These are phyloP conservation scores for Ophiostoma fasciatum DNA, from an alignment of 2,329 filamentous ascomycete species.

Conservation along the genomic window DNA sequence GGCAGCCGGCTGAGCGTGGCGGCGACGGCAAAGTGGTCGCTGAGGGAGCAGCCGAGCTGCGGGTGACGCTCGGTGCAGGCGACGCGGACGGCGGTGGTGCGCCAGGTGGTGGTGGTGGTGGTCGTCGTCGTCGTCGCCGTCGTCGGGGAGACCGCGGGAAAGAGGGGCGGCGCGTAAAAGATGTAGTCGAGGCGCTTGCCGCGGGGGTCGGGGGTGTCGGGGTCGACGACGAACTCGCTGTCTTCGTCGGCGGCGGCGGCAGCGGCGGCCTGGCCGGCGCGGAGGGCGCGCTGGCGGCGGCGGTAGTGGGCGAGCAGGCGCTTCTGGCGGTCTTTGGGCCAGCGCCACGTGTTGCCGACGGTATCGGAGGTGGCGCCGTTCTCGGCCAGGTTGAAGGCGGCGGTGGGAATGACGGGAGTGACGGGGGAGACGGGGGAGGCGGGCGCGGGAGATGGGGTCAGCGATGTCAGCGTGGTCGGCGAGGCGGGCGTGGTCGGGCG, in stretches of 20 bases:
- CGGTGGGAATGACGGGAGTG: constrained; percentile 44
- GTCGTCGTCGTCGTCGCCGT: too few relatives aligned
- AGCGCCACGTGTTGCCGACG: constrained; percentile 84
- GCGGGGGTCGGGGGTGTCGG: constrained; percentile 49
- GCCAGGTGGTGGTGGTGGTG: constrained; percentile 44
- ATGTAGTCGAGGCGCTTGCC: constrained; percentile 94
- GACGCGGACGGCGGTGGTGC: constrained; percentile 54
- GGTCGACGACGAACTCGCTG: constrained; percentile 22
- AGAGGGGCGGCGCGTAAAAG: constrained; percentile 43
- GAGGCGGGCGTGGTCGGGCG: background rate
- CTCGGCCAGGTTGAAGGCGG: constrained; percentile 58
- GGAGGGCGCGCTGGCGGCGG: background rate
- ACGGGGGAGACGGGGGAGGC: background rate
- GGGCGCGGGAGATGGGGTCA: background rate
- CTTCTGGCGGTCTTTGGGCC: constrained; percentile 32
- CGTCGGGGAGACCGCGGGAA: too few relatives aligned
- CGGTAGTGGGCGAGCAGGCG: constrained; percentile 7
- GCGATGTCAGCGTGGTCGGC: background rate
- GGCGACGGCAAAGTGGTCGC: constrained; percentile 88
- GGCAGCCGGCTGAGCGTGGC: constrained; percentile 42
- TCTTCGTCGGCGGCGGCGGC: background rate
- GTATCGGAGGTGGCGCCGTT: constrained; percentile 85
- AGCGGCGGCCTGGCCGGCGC: background rate
- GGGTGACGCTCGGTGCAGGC: constrained; percentile 74
- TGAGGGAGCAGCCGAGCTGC: constrained; percentile 67